Evolutionary conservation across 306 rosid species (phyloP).

Genomic region (Quillaja saponaria): DNA sequence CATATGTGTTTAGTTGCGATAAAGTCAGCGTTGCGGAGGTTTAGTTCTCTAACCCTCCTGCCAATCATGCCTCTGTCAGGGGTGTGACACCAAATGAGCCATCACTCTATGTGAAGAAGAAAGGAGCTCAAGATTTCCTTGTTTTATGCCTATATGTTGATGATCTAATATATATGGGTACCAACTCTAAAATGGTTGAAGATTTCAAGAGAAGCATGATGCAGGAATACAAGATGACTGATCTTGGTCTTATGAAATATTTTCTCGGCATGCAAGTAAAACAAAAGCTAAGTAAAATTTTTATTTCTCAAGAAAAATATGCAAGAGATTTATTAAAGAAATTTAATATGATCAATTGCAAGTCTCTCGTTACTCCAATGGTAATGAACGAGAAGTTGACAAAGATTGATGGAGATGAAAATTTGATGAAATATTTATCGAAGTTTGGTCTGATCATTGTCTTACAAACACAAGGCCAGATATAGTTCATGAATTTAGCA

Average conservation of each 20-base stretch:
- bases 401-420: no score
- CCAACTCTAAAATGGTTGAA: not conserved
- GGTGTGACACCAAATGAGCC: no score
- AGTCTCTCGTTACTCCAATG: not conserved
- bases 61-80: no score
- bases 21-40: no score
- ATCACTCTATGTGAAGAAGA: no score
- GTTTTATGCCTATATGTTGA: no score
- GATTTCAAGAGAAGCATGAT: not conserved
- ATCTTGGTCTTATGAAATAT: not conserved
- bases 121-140: no score
- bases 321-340: not conserved
- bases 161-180: no score
- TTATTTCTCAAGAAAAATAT: no score
- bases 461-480: not conserved
- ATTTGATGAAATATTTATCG: not conserved
- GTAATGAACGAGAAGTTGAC: no score
- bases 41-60: no score
- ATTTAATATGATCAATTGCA: not conserved
- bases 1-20: no score
- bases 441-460: not conserved
- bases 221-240: not conserved
- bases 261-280: not conserved
- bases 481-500: not conserved
- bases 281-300: not conserved